Base-by-base conservation (phyloP, 768 basidiomycete genomes). In the Pisolithus marmoratus region DNA sequence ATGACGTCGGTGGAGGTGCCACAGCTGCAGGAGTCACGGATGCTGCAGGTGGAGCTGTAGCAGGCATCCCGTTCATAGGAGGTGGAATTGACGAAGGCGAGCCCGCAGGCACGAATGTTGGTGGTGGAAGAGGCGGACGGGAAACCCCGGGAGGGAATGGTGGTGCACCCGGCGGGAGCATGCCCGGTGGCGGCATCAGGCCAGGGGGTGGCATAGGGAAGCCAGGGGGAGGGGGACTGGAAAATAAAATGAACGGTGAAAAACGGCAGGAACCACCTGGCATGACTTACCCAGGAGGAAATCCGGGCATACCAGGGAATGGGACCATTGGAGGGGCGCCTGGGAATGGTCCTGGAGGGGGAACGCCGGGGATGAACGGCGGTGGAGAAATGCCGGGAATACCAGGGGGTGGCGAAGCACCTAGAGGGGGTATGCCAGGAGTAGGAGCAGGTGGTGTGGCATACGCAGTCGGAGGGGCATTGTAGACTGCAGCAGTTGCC, bases 401-500 rank as follows among this genome's bases (percentile, higher is more conserved):
- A 6, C 68, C 71, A 12, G 75, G 65, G 0, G 75, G 70, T 8
- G 72, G 72, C 15, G 70, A 63, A 50, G 72, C 59, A 26, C 64
- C 68, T 12, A 60, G 56, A n/a, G 61, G 60, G 7, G 58, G 62
- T 0, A 59, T 27, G 4, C 62, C 56, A 31, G 66, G 58, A 6
- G 63, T 57, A 5, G 72, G 63, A 31, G 69, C 62, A 8, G 77
- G 72, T 17, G 75, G 72, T 12, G 64, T 64, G 17, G 75, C 72
- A 59, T 91, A 92, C 1, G 87, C 74, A 59, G 87, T 86, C 0
- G 90, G 81, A 2, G 85, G 82, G 27, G 85, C 87, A 20, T 82
- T 82, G 59, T 85, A 90, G 0, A 92, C 88, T 4, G 76, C 79
- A 34, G 80, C 73, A n/a, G 74, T 72, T 12, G 72, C 62, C 46